Evolutionary conservation across 2,329 filamentous ascomycete genomes (phyloP).

Genomic region (Fonsecaea erecta): DNA sequence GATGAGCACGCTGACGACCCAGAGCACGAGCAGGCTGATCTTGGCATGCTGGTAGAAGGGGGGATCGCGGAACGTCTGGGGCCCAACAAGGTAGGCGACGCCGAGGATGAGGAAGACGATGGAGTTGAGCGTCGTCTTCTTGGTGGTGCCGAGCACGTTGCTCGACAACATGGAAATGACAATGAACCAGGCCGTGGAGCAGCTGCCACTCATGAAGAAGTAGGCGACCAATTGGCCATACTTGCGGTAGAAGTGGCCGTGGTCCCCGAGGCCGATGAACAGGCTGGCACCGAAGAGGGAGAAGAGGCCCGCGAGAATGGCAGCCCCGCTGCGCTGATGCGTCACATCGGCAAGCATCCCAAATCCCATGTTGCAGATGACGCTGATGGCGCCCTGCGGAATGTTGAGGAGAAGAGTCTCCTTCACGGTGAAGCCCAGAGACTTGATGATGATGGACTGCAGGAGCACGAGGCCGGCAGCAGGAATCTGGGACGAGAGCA

Average conservation of each 20-base stretch:
- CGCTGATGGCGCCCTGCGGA: conserved; percentile 12
- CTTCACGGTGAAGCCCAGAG: conserved; percentile 14
- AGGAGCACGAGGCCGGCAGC: conserved; percentile 12
- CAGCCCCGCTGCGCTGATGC: conserved; percentile 6
- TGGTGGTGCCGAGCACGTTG: conserved; percentile 13
- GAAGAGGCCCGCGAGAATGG: conserved; percentile 11
- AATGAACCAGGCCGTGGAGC: conserved; percentile 11
- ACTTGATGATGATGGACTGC: conserved; percentile 16
- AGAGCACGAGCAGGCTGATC: conserved; percentile 11
- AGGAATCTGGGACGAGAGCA: conserved; percentile 10
- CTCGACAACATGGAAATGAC: conserved; percentile 15
- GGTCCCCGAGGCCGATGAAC: conserved; percentile 12
- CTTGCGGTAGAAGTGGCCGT: conserved; percentile 14
- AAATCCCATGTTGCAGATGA: conserved; percentile 15
- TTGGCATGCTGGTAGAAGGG: conserved; percentile 17
- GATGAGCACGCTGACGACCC: conserved; percentile 14
- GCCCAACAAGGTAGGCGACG: conserved; percentile 13
- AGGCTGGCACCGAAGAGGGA: conserved; percentile 11
- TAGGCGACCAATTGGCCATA: conserved; percentile 13
- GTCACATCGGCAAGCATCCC: conserved; percentile 11
- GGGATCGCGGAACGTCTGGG: conserved; percentile 11
- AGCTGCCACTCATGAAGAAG: conserved; percentile 15
- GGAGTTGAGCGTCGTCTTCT: conserved; percentile 17
- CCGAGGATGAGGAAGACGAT: conserved; percentile 16
- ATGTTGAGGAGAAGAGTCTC: conserved; percentile 15